phyloP scores from a whole-genome alignment of 306 rosid species.

The Mucuna pruriens region DNA sequence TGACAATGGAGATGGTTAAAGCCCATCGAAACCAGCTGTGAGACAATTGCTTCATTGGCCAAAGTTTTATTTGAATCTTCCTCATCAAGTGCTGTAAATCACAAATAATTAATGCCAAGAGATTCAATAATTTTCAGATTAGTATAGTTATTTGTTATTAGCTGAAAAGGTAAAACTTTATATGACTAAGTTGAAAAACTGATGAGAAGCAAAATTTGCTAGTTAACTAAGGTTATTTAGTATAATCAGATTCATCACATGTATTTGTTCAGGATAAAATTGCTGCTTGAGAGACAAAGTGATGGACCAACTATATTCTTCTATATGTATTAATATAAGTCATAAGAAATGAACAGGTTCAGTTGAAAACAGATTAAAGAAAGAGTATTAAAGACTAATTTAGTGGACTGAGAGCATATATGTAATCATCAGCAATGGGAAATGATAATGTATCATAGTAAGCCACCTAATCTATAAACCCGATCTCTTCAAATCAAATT shows the following conservation, averaged over 20 bases:
- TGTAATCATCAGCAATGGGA: not conserved
- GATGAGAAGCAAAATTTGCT: not conserved
- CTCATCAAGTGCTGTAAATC: constrained; percentile 55
- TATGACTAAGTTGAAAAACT: not conserved
- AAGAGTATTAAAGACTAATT: not conserved
- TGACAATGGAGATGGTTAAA: constrained; percentile 79
- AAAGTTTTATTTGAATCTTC: constrained; percentile 53
- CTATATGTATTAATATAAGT: not conserved
- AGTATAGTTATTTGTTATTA: constrained; percentile 1
- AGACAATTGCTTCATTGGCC: constrained; percentile 74
- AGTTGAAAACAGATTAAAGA: not conserved
- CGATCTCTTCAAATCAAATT: constrained; percentile 1
- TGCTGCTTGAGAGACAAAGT: not conserved
- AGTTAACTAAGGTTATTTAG: not conserved
- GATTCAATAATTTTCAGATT: not conserved
- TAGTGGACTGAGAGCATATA: not conserved
- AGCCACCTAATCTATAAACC: not conserved
- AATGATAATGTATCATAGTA: not conserved
- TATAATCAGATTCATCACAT: not conserved
- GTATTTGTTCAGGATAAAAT: not conserved
- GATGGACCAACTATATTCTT: not conserved
- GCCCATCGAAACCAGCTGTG: constrained; percentile 97
- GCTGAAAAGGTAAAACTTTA: not conserved
- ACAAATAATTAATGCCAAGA: constrained; percentile 24
- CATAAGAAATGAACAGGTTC: constrained; percentile 2